Base-by-base conservation (phyloP, 2,329 filamentous ascomycete genomes). In the Aspergillus sp. region DNA sequence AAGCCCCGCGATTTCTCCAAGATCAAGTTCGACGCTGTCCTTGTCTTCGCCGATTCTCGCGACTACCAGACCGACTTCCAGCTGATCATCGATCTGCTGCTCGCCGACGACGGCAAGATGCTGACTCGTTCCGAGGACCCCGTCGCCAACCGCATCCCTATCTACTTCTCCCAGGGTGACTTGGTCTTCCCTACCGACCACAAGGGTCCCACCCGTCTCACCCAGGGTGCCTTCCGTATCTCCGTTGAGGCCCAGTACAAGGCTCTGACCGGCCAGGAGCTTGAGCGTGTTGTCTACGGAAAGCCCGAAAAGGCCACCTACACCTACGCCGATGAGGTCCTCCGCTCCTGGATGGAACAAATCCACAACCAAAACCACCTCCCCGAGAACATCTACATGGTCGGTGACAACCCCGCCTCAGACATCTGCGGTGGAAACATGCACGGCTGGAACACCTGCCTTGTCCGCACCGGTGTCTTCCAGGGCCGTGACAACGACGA, bases 391-490 rank as follows among this genome's bases (percentile, higher is more conserved):
- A 80, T 90, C 72, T 90, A 90, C 81, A 90, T 90, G 88, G 79
- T 90, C 55, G 88, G 88, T 63, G 88, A 90, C 75, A 90, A 90
- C 78, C 88, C 87, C 6, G 85, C 85, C 24, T 89, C 85, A 24
- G 88, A 90, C 70, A 90, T 90, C 67, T 81, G 89, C 62, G 89
- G 89, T 61, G 89, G 88, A 60, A 91, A 91, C 81, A 89, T 87
- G 83, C 90, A 91, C 74, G 87, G 87, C 59, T 91, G 89, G 89
- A 91, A 91, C 77, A 91, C 89, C 3, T 91, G 89, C 69, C 76
- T 91, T 54, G 89, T 91, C 56, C 85, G 88, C 69, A 91, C 89
- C 0, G 89, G 89, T 76, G 88, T 91, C 48, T 91, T 89, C 83
- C 87, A 90, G 77, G 89, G 89, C 60, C 87, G 84, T 17, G 87